These are phyloP conservation scores for Penicillium sp. DNA, from an alignment of 2,329 filamentous ascomycete species.

Conservation along the genomic window DNA sequence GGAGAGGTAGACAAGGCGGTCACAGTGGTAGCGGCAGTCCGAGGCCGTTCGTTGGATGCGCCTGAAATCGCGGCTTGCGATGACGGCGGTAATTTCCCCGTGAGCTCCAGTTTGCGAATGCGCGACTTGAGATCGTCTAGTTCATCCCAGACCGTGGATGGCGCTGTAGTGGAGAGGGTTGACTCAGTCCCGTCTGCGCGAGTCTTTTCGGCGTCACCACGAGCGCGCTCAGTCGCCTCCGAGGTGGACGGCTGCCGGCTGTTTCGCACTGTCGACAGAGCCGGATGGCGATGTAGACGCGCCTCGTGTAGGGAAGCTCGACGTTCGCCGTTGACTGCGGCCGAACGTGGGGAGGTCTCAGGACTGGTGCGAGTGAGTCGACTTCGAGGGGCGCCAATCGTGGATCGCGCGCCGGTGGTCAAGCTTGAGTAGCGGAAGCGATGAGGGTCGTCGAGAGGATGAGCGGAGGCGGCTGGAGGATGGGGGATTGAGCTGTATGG, in stretches of 20 bases:
- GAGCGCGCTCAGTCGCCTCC: conserved; percentile 36
- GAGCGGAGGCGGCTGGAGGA: conserved; percentile 35
- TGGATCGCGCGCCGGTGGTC: conserved; percentile 36
- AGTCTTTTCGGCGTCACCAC: conserved; percentile 34
- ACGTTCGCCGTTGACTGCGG: conserved; percentile 29
- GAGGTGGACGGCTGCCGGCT: conserved; percentile 37
- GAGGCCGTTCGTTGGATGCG: conserved; percentile 74
- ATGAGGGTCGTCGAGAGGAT: conserved; percentile 39
- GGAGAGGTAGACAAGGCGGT: conserved; percentile 91
- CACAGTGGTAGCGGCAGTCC: conserved; percentile 84
- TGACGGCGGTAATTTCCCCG: conserved; percentile 79
- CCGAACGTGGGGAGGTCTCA: conserved; percentile 34
- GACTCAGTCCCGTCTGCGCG: conserved; percentile 72
- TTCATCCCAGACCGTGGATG: conserved; percentile 96
- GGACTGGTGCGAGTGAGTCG: conserved; percentile 37
- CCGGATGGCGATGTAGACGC: conserved; percentile 35
- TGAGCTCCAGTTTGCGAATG: conserved; percentile 84
- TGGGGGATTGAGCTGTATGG: conserved; percentile 27
- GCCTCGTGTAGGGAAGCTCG: conserved; percentile 35
- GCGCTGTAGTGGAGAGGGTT: conserved; percentile 79
- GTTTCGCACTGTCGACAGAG: conserved; percentile 35
- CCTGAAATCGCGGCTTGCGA: conserved; percentile 76
- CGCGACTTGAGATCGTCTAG: conserved; percentile 91
- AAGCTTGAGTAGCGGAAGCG: conserved; percentile 36
- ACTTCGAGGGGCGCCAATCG: conserved; percentile 37